Base-by-base conservation (phyloP, 306 rosid species). In the Trichosanthes truncata region DNA sequence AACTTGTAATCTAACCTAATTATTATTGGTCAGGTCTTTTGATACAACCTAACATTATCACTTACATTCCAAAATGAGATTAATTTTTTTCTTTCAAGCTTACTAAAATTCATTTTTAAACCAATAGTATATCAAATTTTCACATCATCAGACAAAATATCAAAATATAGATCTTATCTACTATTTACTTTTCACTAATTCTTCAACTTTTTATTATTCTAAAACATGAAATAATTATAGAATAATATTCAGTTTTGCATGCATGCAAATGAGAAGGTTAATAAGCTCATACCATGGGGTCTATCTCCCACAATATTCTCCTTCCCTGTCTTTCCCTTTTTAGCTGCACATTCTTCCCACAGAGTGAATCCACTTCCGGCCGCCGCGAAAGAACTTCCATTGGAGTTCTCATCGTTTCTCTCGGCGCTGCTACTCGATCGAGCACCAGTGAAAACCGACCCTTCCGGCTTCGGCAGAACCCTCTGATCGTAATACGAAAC, bases 301-400 rank as follows among this genome's bases (percentile, higher is more conserved):
- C 74, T 78, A 41, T 78, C 81, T 62, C 77, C 78, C 43, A 33
- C 61, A 6, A 33, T 23, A 48, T 78, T 62, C 81, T 78, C 81
- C 75, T 78, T 96, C 89, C 94, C 90, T 84, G 92, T 84, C 89
- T 90, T 90, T 90, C 98, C 98, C 90, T 87, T 91, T 59, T 89
- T 91, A 8, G 56, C 82, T 6, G 89, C 88, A 81, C 94, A 87
- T 82, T 93, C 98, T 46, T 91, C 99, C 99, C 99, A 96, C 85
- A 93, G 75, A 78, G 93, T 84, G 88, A 96, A 96, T 53, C 97
- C 99, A 81, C 96, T 88, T 82, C 91, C 93, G 1, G 92, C 94
- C 3, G 92, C 78, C 1, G 95, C 78, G 66, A 89, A 90, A 73
- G 97, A 95, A 81, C 91, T 92, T 84, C 94, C 81, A 87, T 91